Conservation (phyloP, 495 filamentous ascomycete genomes). For the Neurospora africana region DNA sequence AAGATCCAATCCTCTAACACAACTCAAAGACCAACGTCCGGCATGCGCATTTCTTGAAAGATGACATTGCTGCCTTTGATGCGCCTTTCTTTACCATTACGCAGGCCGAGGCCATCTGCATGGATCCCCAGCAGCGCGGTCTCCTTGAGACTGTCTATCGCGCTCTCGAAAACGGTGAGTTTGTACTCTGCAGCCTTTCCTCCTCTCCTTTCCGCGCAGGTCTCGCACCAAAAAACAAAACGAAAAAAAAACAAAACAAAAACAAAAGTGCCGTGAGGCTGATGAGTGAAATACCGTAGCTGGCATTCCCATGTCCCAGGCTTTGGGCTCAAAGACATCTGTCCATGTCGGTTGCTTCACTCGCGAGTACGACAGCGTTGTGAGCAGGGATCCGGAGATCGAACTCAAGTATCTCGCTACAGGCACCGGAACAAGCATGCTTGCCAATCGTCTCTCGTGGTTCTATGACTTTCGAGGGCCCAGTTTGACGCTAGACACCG, state of each 20-base stretch:
- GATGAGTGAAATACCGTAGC: not conserved
- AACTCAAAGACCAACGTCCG: not conserved
- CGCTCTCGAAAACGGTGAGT: slow-evolving; percentile 55
- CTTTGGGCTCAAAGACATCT: too few species aligned
- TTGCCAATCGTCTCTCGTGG: slow-evolving; percentile 43
- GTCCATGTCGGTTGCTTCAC: slow-evolving; percentile 11
- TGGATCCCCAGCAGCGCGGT: slow-evolving; percentile 66
- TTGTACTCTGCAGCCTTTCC: slow-evolving; percentile 18
- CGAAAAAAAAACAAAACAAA: too few species aligned
- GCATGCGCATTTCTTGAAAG: slow-evolving; percentile 26
- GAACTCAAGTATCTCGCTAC: slow-evolving; percentile 36
- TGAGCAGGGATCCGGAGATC: not conserved
- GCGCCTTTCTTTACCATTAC: slow-evolving; percentile 48
- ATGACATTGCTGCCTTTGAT: slow-evolving; percentile 39
- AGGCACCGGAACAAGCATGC: slow-evolving; percentile 19
- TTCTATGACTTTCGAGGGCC: slow-evolving; percentile 35
- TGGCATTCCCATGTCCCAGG: too few species aligned
- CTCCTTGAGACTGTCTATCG: slow-evolving; percentile 69
- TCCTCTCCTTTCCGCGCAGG: too few species aligned
- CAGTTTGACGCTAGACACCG: slow-evolving; percentile 37
- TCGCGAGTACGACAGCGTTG: slow-evolving; percentile 19
- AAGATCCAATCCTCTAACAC: not conserved
- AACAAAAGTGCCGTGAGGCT: not conserved
- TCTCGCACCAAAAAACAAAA: too few species aligned
- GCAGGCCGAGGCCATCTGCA: slow-evolving; percentile 44